Conservation (phyloP, 495 filamentous ascomycete genomes). For the Paragyromitra xinjiangensis region DNA sequence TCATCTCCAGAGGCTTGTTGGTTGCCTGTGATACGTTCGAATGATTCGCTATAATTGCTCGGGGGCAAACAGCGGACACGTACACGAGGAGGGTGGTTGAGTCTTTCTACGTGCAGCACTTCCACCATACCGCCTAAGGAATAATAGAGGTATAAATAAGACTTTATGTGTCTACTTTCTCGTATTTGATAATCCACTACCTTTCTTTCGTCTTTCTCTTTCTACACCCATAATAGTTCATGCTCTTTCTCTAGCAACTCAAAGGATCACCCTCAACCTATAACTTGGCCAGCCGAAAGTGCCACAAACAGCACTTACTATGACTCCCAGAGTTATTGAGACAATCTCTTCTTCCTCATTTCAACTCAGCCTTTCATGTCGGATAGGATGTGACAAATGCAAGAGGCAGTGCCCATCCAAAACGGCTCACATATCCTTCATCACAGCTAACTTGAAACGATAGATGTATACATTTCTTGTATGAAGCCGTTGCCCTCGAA, state of each 20-base stretch:
- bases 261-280: not conserved
- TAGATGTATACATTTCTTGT: not conserved
- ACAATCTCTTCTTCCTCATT: not conserved
- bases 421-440: not conserved
- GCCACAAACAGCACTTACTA: not conserved
- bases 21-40: not conserved
- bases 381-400: not conserved
- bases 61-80: not conserved
- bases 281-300: not conserved
- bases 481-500: not conserved
- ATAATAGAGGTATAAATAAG: not conserved
- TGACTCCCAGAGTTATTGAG: not conserved
- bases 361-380: not conserved
- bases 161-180: not conserved
- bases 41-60: not conserved
- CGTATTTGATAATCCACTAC: not conserved
- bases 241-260: not conserved
- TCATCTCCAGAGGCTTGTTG: not conserved
- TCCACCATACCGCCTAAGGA: not conserved
- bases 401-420: not conserved
- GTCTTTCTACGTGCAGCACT: not conserved
- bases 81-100: not conserved
- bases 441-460: not conserved
- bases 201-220: not conserved
- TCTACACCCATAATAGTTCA: not conserved